phyloP scores from a whole-genome alignment of 257 asterid genomes.

The Solanum phureja region DNA sequence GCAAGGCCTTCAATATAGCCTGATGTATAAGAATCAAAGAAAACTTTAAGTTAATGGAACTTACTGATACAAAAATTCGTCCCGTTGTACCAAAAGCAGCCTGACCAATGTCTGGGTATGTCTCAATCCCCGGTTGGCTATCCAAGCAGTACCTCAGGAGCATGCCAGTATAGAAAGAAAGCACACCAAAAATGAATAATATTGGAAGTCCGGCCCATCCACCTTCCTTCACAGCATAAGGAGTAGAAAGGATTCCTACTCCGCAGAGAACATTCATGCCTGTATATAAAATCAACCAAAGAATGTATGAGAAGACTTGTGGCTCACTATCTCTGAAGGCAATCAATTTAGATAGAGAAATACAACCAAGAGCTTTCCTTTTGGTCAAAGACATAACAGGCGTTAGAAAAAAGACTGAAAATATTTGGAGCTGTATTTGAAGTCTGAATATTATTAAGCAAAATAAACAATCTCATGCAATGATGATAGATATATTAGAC shows the following conservation, averaged over 20 bases:
- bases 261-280: constrained; percentile 54
- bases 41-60: constrained; percentile 9
- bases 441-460: background rate
- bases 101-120: constrained; percentile 96
- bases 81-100: constrained; percentile 88
- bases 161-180: constrained; percentile 48
- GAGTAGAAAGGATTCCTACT: constrained; percentile 45
- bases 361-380: background rate
- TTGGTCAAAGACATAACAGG: background rate
- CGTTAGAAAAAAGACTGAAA: background rate
- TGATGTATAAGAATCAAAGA: background rate
- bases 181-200: constrained; percentile 8
- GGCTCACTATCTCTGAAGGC: background rate
- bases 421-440: too few species aligned
- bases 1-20: background rate
- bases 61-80: constrained; percentile 74
- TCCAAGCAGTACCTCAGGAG: constrained; percentile 82
- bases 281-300: background rate
- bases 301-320: background rate
- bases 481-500: background rate
- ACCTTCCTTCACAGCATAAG: constrained; percentile 18
- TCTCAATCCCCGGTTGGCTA: constrained; percentile 88
- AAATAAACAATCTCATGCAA: background rate
- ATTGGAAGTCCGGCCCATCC: constrained; percentile 16
- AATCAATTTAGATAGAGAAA: background rate